These are phyloP conservation scores for Gardenia jasminoides DNA, from an alignment of 257 asterid species.

Conservation along the genomic window DNA sequence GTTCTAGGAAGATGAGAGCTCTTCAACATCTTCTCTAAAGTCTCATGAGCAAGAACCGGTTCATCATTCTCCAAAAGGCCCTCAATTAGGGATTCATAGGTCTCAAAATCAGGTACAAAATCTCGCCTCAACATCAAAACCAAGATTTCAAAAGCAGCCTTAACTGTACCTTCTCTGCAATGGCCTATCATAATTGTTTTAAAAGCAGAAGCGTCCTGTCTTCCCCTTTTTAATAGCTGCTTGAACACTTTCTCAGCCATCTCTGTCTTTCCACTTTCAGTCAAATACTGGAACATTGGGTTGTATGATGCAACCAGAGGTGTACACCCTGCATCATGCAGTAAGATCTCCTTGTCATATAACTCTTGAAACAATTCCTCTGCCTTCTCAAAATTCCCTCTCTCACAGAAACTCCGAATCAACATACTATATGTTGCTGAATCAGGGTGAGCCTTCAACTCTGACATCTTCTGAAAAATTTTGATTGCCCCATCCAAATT, in stretches of 20 bases:
- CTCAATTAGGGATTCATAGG: constrained; percentile 52
- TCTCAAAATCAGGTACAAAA: constrained; percentile 49
- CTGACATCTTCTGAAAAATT: constrained; percentile 58
- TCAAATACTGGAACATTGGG: constrained; percentile 60
- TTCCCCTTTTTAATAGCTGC: constrained; percentile 72
- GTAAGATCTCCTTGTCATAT: constrained; percentile 43
- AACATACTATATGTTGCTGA: constrained; percentile 65
- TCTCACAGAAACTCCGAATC: constrained; percentile 53
- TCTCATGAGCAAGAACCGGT: constrained; percentile 53
- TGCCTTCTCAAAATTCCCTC: constrained; percentile 49
- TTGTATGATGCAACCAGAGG: constrained; percentile 77
- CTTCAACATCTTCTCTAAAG: constrained; percentile 65
- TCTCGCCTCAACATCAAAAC: constrained; percentile 71
- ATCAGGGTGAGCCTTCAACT: constrained; percentile 56
- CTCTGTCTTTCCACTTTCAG: constrained; percentile 52
- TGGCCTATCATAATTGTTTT: constrained; percentile 72
- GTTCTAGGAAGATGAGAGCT: constrained; percentile 60
- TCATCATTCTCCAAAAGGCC: constrained; percentile 51
- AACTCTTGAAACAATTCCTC: constrained; percentile 62
- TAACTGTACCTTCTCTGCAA: constrained; percentile 55
- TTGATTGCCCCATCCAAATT: constrained; percentile 54
- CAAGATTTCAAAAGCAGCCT: constrained; percentile 57
- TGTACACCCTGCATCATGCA: constrained; percentile 39
- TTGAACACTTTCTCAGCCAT: constrained; percentile 76
- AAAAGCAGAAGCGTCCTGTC: constrained; percentile 63